phyloP scores from a whole-genome alignment of 148 eudicot species.

The Chenopodium album region DNA sequence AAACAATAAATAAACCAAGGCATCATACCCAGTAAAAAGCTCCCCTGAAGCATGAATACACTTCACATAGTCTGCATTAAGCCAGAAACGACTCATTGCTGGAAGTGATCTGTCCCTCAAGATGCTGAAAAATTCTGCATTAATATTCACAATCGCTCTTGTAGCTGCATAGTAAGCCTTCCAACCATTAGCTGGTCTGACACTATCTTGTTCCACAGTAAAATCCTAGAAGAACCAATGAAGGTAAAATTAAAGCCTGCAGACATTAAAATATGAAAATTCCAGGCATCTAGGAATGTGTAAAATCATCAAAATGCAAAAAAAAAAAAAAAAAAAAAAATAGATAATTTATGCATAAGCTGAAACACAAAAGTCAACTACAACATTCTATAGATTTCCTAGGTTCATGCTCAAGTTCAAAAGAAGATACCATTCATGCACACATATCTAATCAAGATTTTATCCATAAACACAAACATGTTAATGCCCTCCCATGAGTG shows the following conservation, averaged over 20 bases:
- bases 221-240: conserved; percentile 60
- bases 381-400: not conserved
- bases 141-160: conserved; percentile 75
- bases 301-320: not conserved
- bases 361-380: not conserved
- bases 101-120: conserved; percentile 74
- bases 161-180: conserved; percentile 99
- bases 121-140: conserved; percentile 79
- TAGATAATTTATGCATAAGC: not conserved
- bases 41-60: conserved; percentile 86
- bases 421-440: not conserved
- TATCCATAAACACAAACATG: not conserved
- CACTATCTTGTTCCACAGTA: conserved; percentile 74
- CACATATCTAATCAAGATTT: not conserved
- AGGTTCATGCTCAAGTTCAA: not conserved
- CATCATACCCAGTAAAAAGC: conserved; percentile 68
- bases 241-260: conserved; percentile 6
- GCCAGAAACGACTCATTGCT: conserved; percentile 89
- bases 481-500: not conserved
- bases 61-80: conserved; percentile 90
- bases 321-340: not conserved
- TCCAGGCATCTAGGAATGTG: not conserved
- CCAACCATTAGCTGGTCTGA: conserved; percentile 89
- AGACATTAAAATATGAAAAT: conserved; percentile 1
- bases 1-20: not conserved